Evolutionary conservation across 768 basidiomycete genomes (phyloP).

Genomic region (Suillus bovinus): DNA sequence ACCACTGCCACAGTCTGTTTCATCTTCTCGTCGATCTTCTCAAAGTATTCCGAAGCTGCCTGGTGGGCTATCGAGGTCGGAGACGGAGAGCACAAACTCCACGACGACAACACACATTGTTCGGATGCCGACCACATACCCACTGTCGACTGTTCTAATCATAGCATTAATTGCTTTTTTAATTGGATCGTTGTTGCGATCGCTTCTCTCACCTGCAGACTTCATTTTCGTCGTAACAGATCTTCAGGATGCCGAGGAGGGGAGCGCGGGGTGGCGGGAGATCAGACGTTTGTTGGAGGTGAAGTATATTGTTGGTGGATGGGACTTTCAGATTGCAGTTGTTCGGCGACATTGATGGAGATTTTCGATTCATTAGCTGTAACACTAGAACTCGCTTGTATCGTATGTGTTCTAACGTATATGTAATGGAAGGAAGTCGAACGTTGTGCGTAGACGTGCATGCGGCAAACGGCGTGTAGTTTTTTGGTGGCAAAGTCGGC

Average conservation of each 20-base stretch:
- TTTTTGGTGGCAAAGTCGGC: constrained; percentile 21
- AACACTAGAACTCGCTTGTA: not conserved
- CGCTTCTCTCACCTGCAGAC: constrained; percentile 86
- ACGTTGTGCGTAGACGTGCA: not conserved
- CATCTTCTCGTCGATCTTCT: constrained; percentile 27
- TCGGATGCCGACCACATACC: constrained; percentile 30
- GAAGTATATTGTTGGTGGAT: constrained; percentile 78
- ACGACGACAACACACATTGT: constrained; percentile 8
- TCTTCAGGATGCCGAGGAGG: constrained; percentile 51
- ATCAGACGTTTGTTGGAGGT: constrained; percentile 79
- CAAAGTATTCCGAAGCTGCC: constrained; percentile 32
- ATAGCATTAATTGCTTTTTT: constrained; percentile 87
- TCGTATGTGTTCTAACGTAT: constrained; percentile 2
- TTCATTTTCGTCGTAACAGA: constrained; percentile 80
- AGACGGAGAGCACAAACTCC: constrained; percentile 11
- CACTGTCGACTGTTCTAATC: constrained; percentile 62
- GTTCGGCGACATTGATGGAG: constrained; percentile 62
- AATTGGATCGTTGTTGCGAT: constrained; percentile 87
- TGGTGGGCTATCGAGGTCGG: constrained; percentile 33
- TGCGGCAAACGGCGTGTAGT: constrained; percentile 34
- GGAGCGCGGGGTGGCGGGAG: constrained; percentile 74
- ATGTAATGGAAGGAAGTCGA: constrained; percentile 2
- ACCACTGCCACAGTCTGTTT: constrained; percentile 19
- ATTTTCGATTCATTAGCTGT: not conserved
- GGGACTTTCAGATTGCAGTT: constrained; percentile 87